Conservation (phyloP, 441 rosid species). For the Pelargonium myrrhifolium region DNA sequence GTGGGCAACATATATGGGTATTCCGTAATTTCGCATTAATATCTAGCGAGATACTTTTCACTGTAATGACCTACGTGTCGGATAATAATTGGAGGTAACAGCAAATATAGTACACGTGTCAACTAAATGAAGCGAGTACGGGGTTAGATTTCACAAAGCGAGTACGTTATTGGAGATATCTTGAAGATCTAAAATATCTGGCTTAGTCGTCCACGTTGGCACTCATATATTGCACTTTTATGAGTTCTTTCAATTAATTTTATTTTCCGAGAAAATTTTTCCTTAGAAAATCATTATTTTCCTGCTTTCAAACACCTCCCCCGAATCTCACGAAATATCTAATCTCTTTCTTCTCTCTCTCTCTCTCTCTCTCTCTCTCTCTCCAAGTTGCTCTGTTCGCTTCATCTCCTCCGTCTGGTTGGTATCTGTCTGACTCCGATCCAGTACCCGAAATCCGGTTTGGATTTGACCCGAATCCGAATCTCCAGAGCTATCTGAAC, state of each 20-base stretch:
- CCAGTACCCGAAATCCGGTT: background rate
- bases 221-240: conserved; percentile 49
- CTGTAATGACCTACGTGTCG: too few species aligned
- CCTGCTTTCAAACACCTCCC: background rate
- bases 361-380: conserved; percentile 5
- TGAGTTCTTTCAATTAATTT: conserved; percentile 10
- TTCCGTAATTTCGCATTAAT: too few species aligned
- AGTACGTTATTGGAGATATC: background rate
- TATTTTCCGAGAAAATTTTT: conserved; percentile 8
- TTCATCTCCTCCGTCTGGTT: background rate
- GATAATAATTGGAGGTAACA: too few species aligned
- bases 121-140: background rate
- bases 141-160: background rate
- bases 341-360: conserved; percentile 2
- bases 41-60: too few species aligned
- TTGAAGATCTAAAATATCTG: conserved; percentile 50
- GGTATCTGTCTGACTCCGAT: conserved; percentile 17
- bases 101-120: background rate
- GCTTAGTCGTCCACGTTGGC: conserved; percentile 76
- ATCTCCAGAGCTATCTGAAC: background rate
- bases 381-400: background rate
- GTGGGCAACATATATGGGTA: too few species aligned
- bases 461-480: background rate
- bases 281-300: too few species aligned
- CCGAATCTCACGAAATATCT: conserved; percentile 10